Evolutionary conservation across 2,329 filamentous ascomycete genomes (phyloP).

Genomic region (Cryphonectria naterciae): DNA sequence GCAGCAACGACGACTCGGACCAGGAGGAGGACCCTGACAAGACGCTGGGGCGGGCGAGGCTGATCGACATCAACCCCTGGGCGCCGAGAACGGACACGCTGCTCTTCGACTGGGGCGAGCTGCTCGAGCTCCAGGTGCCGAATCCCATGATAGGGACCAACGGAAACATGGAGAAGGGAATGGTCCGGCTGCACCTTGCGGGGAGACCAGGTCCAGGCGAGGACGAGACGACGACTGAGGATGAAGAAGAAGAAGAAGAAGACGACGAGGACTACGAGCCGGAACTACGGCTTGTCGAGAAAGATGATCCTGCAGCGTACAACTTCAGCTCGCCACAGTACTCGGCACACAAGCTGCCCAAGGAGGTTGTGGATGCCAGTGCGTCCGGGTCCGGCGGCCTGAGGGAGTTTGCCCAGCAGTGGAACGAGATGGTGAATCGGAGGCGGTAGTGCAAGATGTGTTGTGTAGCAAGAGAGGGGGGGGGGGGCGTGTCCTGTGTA

Average conservation of each 20-base stretch:
- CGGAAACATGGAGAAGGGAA: conserved; percentile 34
- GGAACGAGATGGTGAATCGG: conserved; percentile 60
- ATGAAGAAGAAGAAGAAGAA: conserved; percentile 46
- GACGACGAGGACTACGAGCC: conserved; percentile 65
- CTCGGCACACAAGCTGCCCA: conserved; percentile 93
- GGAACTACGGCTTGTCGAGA: conserved; percentile 80
- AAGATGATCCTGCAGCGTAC: conserved; percentile 86
- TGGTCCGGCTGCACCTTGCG: conserved; percentile 28
- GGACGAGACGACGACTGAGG: conserved; percentile 41
- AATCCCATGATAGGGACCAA: conserved; percentile 56
- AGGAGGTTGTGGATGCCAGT: conserved; percentile 81
- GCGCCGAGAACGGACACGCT: conserved; percentile 85
- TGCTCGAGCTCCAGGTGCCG: conserved; percentile 72
- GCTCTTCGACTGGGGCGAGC: conserved; percentile 87
- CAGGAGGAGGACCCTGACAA: conserved; percentile 47
- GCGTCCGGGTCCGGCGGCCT: conserved; percentile 73
- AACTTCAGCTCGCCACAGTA: conserved; percentile 85
- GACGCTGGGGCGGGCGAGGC: conserved; percentile 73
- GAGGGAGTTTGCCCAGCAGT: conserved; percentile 77
- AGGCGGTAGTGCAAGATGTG: conserved; percentile 20
- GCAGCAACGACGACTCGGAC: conserved; percentile 52
- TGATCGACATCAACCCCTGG: conserved; percentile 97
- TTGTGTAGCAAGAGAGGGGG: too few species aligned
- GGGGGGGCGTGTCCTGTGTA: too few species aligned
- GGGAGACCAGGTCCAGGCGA: conserved; percentile 39